phyloP scores from a whole-genome alignment of 371 early-diverging fungal genomes.

The Sporodiniella umbellata region DNA sequence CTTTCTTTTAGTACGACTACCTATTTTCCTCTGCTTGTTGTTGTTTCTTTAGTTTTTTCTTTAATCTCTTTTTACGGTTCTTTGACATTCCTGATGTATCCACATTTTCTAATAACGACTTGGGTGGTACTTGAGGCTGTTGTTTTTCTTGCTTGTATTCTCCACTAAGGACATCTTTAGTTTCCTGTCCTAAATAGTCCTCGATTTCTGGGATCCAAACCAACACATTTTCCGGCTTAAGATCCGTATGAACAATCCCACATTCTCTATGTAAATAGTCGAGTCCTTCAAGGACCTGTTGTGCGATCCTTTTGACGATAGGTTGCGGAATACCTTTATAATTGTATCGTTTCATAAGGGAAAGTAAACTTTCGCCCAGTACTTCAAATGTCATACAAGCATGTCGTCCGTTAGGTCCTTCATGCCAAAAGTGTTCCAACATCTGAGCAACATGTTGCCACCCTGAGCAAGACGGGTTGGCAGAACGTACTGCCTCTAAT shows the following conservation, averaged over 20 bases:
- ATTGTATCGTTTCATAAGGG: conserved; percentile 71
- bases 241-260: conserved; percentile 97
- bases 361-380: conserved; percentile 90
- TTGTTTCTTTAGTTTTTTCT: conserved; percentile 28
- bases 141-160: conserved; percentile 9
- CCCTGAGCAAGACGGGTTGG: conserved; percentile 59
- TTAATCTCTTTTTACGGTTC: conserved; percentile 35
- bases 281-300: conserved; percentile 86
- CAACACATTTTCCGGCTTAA: conserved; percentile 96
- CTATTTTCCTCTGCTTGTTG: conserved; percentile 2
- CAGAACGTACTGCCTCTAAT: conserved; percentile 68
- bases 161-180: conserved; percentile 11
- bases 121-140: background rate
- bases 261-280: conserved; percentile 95
- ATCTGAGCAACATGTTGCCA: conserved; percentile 77
- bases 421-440: conserved; percentile 84
- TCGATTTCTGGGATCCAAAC: conserved; percentile 87
- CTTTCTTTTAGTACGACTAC: too few relatives aligned
- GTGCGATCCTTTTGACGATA: conserved; percentile 84
- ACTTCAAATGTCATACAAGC: conserved; percentile 98
- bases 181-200: conserved; percentile 22
- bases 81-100: conserved; percentile 26
- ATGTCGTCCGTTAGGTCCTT: conserved; percentile 91
- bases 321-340: conserved; percentile 75
- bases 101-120: conserved; percentile 4